Conservation (phyloP, 129 eudicot species). For the sunflower (Helianthus annuus) region DNA sequence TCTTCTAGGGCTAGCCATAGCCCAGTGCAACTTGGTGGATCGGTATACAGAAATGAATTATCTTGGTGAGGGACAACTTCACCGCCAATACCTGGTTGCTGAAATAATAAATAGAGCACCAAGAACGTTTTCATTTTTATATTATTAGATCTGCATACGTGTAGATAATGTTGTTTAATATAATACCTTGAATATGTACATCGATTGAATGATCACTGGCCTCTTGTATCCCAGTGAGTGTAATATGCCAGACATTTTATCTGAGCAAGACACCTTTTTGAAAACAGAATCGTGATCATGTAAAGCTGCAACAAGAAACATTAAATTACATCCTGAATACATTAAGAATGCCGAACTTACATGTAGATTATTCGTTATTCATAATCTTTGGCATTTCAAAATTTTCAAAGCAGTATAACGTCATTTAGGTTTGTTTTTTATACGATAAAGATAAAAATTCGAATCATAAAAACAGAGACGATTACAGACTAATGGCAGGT, state of each 20-base stretch:
- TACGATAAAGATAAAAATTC: too few species aligned
- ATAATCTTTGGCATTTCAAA: too few species aligned
- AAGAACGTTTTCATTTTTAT: not conserved
- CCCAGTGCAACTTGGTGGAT: slow-evolving; percentile 93
- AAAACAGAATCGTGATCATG: slow-evolving; percentile 76
- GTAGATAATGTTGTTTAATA: not conserved
- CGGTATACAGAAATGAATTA: slow-evolving; percentile 85
- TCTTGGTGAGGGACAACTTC: slow-evolving; percentile 98
- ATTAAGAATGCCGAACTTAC: not conserved
- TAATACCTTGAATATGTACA: slow-evolving; percentile 96
- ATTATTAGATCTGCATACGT: not conserved
- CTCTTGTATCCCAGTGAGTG: slow-evolving; percentile 76
- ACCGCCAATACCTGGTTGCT: slow-evolving; percentile 99
- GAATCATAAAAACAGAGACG: too few species aligned
- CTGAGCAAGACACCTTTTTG: slow-evolving; percentile 77
- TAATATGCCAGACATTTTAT: slow-evolving; percentile 59
- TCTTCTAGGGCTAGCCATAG: slow-evolving; percentile 98
- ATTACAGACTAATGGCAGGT: too few species aligned
- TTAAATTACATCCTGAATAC: slow-evolving; percentile 15
- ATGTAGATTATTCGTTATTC: not conserved
- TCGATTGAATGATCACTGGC: slow-evolving; percentile 89
- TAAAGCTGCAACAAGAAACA: slow-evolving; percentile 55
- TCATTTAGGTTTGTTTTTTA: too few species aligned
- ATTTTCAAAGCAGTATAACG: too few species aligned
- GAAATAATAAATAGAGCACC: slow-evolving; percentile 23